phyloP scores from a whole-genome alignment of 1,284 basidiomycete species.

The Moniliella sp. region DNA sequence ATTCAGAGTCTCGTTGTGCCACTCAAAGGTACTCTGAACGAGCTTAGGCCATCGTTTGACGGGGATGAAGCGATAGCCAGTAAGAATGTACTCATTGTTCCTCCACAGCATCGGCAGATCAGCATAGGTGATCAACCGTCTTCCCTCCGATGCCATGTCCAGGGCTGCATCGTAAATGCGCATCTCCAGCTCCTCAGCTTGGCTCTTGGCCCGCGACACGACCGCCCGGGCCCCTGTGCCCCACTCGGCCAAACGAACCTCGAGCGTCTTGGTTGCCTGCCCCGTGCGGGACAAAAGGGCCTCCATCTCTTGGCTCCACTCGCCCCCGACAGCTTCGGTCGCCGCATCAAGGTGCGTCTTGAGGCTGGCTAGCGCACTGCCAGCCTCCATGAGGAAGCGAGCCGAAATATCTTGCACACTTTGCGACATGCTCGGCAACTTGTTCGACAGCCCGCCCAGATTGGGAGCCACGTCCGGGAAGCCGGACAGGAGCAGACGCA shows the following conservation, averaged over 20 bases:
- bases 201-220: not conserved
- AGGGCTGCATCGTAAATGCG: constrained; percentile 17
- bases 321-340: not conserved
- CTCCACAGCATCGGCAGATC: constrained; percentile 24
- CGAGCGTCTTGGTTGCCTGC: not conserved
- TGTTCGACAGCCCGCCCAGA: too few species aligned
- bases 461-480: too few species aligned
- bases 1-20: constrained; percentile 33
- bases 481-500: not conserved
- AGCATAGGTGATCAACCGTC: constrained; percentile 19
- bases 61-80: constrained; percentile 32
- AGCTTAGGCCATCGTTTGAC: constrained; percentile 15
- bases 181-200: constrained; percentile 2
- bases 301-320: not conserved
- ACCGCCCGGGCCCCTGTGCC: too few species aligned
- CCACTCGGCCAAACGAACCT: too few species aligned
- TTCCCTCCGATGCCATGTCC: constrained; percentile 21
- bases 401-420: not conserved
- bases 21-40: constrained; percentile 21
- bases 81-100: constrained; percentile 30
- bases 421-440: too few species aligned
- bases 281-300: not conserved
- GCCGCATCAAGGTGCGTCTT: not conserved
- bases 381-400: not conserved
- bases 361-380: not conserved